Percentiles rank a stretch among this genome's conserved stretches.
These are phyloP conservation scores for Mucor mucedo DNA, from an alignment of 371 early-diverging fungal species.

Conservation along the genomic window DNA sequence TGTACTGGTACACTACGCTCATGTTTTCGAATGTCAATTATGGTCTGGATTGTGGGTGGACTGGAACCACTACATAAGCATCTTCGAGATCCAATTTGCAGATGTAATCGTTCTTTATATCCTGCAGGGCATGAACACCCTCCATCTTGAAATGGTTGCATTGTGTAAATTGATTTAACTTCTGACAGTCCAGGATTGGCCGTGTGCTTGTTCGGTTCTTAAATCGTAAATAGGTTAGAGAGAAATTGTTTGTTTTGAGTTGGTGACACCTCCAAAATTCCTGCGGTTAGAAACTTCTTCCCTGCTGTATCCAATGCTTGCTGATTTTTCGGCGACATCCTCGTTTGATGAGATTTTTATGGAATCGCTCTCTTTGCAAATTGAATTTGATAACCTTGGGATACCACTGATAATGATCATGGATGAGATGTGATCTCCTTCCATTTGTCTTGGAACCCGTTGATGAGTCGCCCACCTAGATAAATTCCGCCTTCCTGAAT, in stretches of 20 bases:
- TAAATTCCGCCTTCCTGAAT: constrained; percentile 2
- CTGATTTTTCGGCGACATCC: no score
- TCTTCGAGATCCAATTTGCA: no score
- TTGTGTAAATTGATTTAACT: constrained; percentile 18
- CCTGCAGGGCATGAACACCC: neutral
- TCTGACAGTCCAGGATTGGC: constrained; percentile 18
- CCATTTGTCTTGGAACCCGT: neutral
- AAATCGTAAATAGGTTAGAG: constrained; percentile 22
- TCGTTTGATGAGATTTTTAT: no score
- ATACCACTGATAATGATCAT: no score
- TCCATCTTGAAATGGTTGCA: constrained; percentile 28
- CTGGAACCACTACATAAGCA: constrained; percentile 11
- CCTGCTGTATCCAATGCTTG: no score
- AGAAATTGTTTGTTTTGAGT: constrained; percentile 2
- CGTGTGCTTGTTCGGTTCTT: no score
- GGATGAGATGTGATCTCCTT: neutral
- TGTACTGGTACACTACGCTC: constrained; percentile 19
- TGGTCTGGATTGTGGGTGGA: constrained; percentile 1
- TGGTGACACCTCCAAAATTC: constrained; percentile 6
- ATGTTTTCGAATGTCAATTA: constrained; percentile 10
- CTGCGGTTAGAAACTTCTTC: neutral
- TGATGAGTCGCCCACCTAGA: neutral
- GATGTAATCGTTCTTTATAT: no score
- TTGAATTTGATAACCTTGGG: no score
- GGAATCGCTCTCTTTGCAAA: no score